Evolutionary conservation across 805 yeast genomes (phyloP).

Genomic region (Grigorovia transvaalensis): DNA sequence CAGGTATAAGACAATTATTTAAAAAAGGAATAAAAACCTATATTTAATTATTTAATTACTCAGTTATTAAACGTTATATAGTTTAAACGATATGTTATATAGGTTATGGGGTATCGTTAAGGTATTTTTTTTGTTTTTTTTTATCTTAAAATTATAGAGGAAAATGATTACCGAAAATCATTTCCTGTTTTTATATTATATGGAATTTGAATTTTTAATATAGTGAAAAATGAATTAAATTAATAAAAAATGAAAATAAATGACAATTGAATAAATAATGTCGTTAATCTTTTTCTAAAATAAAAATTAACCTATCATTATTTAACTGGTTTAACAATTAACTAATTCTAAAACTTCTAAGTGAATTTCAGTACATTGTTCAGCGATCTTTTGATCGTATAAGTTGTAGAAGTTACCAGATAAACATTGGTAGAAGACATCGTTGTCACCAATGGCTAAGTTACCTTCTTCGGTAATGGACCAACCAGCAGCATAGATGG

Average conservation of each 20-base stretch:
- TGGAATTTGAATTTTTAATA: not conserved
- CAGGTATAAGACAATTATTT: too few relatives aligned
- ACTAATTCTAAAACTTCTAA: constrained; percentile 42
- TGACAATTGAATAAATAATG: not conserved
- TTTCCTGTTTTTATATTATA: too few relatives aligned
- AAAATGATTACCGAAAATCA: not conserved
- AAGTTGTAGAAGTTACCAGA: constrained; percentile 62
- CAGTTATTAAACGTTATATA: not conserved
- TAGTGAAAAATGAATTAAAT: not conserved
- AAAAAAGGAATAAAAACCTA: too few relatives aligned
- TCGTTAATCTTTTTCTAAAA: not conserved
- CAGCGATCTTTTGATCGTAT: constrained; percentile 45
- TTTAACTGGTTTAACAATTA: constrained; percentile 17
- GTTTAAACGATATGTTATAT: not conserved
- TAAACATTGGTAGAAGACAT: constrained; percentile 52
- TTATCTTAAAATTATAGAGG: too few relatives aligned
- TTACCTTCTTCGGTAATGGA: constrained; percentile 39
- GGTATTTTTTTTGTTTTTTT: too few relatives aligned
- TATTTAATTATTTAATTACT: too few relatives aligned
- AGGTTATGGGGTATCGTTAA: not conserved
- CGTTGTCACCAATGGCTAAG: constrained; percentile 47
- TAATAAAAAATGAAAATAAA: not conserved
- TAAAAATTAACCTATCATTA: not conserved
- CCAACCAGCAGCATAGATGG: constrained; percentile 54
- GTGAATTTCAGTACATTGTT: constrained; percentile 47